Evolutionary conservation across 2,329 filamentous ascomycete genomes (phyloP).

Genomic region (Verticillium klebahnii): DNA sequence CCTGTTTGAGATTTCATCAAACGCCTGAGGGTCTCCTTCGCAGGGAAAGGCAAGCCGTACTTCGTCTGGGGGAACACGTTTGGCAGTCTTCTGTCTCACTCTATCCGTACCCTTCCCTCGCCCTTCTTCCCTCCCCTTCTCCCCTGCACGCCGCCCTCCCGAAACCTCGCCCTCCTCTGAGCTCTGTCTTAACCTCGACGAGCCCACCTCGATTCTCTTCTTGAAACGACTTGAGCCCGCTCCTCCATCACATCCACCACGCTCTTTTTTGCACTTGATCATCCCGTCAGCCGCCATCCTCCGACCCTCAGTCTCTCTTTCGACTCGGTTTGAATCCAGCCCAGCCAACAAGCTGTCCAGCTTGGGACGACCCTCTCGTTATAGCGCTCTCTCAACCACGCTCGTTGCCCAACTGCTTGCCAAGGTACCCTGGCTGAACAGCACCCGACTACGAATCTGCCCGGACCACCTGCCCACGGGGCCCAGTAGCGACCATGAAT

Average conservation of each 20-base stretch:
- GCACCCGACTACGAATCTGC: neutral
- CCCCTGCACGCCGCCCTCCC: neutral
- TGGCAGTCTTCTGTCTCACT: conserved; percentile 4
- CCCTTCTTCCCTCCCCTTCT: conserved; percentile 1
- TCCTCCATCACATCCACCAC: conserved; percentile 20
- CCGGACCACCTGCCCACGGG: neutral
- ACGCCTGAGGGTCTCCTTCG: neutral
- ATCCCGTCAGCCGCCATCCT: conserved; percentile 9
- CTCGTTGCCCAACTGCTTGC: neutral
- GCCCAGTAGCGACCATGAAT: conserved; percentile 4
- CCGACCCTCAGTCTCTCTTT: conserved; percentile 16
- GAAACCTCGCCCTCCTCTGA: neutral
- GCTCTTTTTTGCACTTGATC: conserved; percentile 17
- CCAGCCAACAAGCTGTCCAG: neutral
- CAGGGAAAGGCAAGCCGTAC: neutral
- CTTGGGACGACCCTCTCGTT: neutral
- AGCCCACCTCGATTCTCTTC: neutral
- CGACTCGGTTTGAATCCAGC: neutral
- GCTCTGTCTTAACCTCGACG: neutral
- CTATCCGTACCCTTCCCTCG: neutral
- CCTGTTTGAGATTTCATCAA: conserved; percentile 1
- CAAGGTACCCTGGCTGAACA: neutral
- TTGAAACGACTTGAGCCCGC: conserved; percentile 8
- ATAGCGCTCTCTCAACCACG: neutral
- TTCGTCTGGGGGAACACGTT: conserved; percentile 1